Conservation (phyloP, 176 grass and related monocot genomes). For the Avena insularis region DNA sequence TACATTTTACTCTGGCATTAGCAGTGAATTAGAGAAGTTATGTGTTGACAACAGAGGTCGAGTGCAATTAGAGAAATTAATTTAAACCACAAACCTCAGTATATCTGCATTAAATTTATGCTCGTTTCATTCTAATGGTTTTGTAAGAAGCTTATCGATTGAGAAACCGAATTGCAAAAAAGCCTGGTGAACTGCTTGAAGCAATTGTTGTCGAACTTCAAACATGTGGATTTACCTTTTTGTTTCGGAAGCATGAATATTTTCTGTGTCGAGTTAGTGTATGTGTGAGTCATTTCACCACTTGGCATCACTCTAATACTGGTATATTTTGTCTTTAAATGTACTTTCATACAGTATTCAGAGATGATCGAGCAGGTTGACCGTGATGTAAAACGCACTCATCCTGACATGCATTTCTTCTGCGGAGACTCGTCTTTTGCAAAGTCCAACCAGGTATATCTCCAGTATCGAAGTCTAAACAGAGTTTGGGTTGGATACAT, state of each 20-base stretch:
- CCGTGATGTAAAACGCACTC: slow-evolving; percentile 87
- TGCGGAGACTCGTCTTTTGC: slow-evolving; percentile 77
- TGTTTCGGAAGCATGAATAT: neutral
- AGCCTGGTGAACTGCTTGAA: slow-evolving; percentile 5
- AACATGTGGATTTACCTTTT: neutral
- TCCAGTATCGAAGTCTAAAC: slow-evolving; percentile 32
- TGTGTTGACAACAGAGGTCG: slow-evolving; percentile 23
- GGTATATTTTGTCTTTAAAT: neutral
- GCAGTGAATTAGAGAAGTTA: neutral
- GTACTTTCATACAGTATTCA: slow-evolving; percentile 46
- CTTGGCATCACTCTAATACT: neutral
- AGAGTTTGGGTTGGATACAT: slow-evolving; percentile 38
- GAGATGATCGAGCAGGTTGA: slow-evolving; percentile 94
- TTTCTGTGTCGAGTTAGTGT: neutral
- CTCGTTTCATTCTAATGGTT: neutral
- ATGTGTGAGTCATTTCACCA: neutral
- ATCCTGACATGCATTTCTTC: slow-evolving; percentile 96
- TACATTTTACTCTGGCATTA: neutral
- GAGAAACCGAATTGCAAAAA: slow-evolving; percentile 1
- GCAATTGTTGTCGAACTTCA: neutral
- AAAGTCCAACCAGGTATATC: slow-evolving; percentile 85
- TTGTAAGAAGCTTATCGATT: neutral
- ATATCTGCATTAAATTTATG: neutral
- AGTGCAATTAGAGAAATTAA: neutral
- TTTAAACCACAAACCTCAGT: neutral